phyloP scores from a whole-genome alignment of 176 grass and related monocot genomes.

The Typha latifolia region DNA sequence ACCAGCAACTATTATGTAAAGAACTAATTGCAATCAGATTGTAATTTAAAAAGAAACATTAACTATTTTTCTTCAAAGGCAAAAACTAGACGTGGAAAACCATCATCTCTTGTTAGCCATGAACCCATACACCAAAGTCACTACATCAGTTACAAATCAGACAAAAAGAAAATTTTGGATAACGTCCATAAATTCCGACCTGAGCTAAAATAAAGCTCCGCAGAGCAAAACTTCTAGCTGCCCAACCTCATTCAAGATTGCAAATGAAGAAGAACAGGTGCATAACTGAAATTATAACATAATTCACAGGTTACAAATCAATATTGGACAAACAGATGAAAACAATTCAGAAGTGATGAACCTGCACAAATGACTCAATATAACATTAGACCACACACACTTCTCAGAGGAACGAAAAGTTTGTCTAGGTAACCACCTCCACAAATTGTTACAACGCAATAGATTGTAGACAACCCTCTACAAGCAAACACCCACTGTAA shows the following conservation, averaged over 20 bases:
- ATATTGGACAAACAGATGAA: background rate
- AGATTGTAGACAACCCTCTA: background rate
- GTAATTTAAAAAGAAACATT: too few relatives aligned
- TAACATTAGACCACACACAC: background rate
- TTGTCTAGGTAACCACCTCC: background rate
- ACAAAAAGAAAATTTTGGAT: too few relatives aligned
- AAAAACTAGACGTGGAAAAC: too few relatives aligned
- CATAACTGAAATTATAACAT: background rate
- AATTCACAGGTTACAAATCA: background rate
- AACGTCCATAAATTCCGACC: background rate
- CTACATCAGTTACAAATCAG: too few relatives aligned
- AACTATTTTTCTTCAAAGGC: too few relatives aligned
- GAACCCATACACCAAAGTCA: too few relatives aligned
- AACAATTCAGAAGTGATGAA: background rate
- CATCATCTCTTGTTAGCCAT: too few relatives aligned
- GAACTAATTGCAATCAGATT: too few relatives aligned
- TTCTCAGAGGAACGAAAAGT: slow-evolving; percentile 1
- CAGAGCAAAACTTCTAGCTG: background rate
- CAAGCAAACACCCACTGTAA: background rate
- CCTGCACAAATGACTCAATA: background rate
- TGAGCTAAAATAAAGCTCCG: background rate
- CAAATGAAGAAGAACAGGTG: background rate
- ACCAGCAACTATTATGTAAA: too few relatives aligned
- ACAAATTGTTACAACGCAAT: background rate
- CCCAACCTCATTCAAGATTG: background rate